Base-by-base conservation (phyloP, 1,139 yeast genomes). In the Taphrina betulina region DNA sequence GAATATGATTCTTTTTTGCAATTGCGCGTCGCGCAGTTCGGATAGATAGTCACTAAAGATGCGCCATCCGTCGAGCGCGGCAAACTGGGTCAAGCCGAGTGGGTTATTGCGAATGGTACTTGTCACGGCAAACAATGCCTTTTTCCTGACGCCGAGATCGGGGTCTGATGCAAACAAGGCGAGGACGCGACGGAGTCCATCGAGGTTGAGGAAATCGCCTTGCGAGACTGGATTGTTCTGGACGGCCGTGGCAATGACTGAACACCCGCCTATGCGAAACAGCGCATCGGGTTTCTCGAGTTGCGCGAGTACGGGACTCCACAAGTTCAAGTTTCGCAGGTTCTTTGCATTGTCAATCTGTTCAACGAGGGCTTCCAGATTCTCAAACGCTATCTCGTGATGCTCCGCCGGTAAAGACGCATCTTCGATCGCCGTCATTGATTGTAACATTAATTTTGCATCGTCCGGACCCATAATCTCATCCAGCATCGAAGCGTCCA, bases 281-380 rank as follows among this genome's bases (percentile, higher is more conserved):
- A 75, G 69, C 23, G 76, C 73, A 1, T 68, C 69, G 19, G 73
- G 70, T 37, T 72, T 71, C 37, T 73, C 71, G 54, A 85, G 71
- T 57, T 81, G 78, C 0, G 68, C 69, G 37, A 86, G 72, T 46
- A 89, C 68, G 3, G 81, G 75, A 12, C 78, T 81, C 98, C 97
- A 94, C 63, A 90, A 76, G 60, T 81, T 79, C 75, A 89, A 69
- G 64, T 85, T 85, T 62, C 85, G 92, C 62, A 92, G 57, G 26
- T 63, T 89, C 70, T 92, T 90, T 22, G 98, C 97, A 68, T 92
- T 92, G 69, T 92, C 98, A 63, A 92, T 72, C 66, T 89, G 89
- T 68, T 92, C 98, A 60, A 92, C 85, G 58, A 92, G 75, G 94
- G 90, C 88, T 69, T 92, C 96, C 65, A 90, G 84, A 68, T 89